phyloP scores from a whole-genome alignment of 2,329 filamentous ascomycete species.

The Fusarium sp. region DNA sequence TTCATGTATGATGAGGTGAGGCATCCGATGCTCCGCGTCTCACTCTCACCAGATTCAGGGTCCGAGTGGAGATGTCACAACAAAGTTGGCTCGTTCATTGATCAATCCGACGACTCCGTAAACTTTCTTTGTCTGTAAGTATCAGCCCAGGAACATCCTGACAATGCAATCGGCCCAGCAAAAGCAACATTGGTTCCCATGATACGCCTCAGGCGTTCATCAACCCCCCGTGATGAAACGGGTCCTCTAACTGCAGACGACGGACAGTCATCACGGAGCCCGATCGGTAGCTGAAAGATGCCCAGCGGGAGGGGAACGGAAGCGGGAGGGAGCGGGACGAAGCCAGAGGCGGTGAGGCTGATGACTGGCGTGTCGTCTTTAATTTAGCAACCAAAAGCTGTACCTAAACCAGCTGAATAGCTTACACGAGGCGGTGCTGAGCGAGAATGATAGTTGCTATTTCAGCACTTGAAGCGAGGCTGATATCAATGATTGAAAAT shows the following conservation, averaged over 20 bases:
- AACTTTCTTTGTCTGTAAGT: background rate
- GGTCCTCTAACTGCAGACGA: slow-evolving; percentile 7
- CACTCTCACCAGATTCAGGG: slow-evolving; percentile 18
- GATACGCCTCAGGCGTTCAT: slow-evolving; percentile 15
- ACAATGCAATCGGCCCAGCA: slow-evolving; percentile 17
- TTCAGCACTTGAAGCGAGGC: slow-evolving; percentile 12
- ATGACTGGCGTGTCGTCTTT: slow-evolving; percentile 25
- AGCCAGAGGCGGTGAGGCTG: slow-evolving; percentile 43
- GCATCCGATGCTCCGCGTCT: slow-evolving; percentile 12
- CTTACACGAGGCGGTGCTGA: slow-evolving; percentile 28
- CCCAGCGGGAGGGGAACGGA: slow-evolving; percentile 40
- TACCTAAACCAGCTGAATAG: slow-evolving; percentile 18
- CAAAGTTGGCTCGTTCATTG: slow-evolving; percentile 6
- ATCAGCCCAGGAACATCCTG: slow-evolving; percentile 29
- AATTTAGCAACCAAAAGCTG: slow-evolving; percentile 12
- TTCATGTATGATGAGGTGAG: slow-evolving; percentile 13
- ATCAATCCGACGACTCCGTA: slow-evolving; percentile 2
- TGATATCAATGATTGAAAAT: background rate
- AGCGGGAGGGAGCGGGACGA: slow-evolving; percentile 42
- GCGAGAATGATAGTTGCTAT: slow-evolving; percentile 18
- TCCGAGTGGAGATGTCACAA: slow-evolving; percentile 22
- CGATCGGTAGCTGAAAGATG: slow-evolving; percentile 35
- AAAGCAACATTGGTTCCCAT: slow-evolving; percentile 18
- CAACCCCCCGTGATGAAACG: slow-evolving; percentile 23
- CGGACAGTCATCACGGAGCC: slow-evolving; percentile 10